Evolutionary conservation across 805 yeast genomes (phyloP), one percentile per base, ranked within the genome.

Genomic region (Metschnikowia lunata): DNA sequence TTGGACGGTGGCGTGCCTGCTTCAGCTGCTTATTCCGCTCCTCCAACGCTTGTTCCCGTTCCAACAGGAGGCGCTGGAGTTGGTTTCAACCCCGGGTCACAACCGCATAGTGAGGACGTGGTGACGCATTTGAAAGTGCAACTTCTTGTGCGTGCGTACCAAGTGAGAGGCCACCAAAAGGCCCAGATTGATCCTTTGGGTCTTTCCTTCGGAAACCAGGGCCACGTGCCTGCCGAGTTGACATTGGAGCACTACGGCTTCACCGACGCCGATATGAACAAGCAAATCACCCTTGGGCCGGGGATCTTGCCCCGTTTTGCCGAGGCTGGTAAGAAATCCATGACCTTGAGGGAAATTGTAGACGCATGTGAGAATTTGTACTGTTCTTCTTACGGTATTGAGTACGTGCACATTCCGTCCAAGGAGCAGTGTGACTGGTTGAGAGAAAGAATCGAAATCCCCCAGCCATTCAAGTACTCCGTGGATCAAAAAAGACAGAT

Each of bases 391-490:
- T 88, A 89, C 65, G 98, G 98, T 73, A 79, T 87, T 47, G 98
- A 93, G 74, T 93, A 89, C 72, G 84, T 93, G 59, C 99, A 93
- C 71, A 93, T 93, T 54, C 97, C 98, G 46, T 86, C 95, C 48
- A 85, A 95, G 67, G 85, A 79, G 60, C 87, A 88, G 71, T 93
- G 98, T 75, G 97, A 93, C 69, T 93, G 99, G 99, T 80, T 93
- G 65, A 85, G 99, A 74, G 95, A 88, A 70, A 81, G 97, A 68
- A 78, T 93, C 52, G 99, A 93, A 73, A 88, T 90, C 54, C 96
- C 97, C 52, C 66, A 71, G 30, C 97, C 97, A 26, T 90, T 68
- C 76, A 77, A 83, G 63, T 93, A 81, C 74, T 72, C 86, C 42
- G 71, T 80, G 34, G 98, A 93, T 66, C 87, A 91, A 73, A 93